Evolutionary conservation across 2,329 filamentous ascomycete species (phyloP), one percentile per base, ranked within the genome.

Genomic region (Aspergillus sp.): DNA sequence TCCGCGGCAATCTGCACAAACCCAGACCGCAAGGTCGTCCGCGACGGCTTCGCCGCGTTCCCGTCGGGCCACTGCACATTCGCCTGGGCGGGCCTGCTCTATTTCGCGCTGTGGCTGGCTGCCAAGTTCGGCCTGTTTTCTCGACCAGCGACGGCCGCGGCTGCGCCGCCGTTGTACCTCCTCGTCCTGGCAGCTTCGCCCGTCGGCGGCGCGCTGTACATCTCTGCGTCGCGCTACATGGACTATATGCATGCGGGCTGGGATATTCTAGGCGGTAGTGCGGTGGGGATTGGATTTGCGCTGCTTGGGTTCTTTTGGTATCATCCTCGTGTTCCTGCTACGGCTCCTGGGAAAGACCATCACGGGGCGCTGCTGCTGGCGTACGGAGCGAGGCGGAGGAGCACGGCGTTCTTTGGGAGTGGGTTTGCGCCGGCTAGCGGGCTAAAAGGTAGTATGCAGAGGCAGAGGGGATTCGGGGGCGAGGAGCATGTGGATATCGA

Each of bases 211-310:
- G 41, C 54, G 2, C 25, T 56, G 5, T 56, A 56, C 28, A 56
- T 56, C 41, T 56, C 38, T 30, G 54, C 38, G 22, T n/a, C 41
- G 4, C 25, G 54, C 17, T 56, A 56, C 30, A 56, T 56, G 54
- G 54, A 56, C 25, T 56, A 56, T 3, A 56, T 56, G 54, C 54
- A 56, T 43, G 54, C 54, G 15, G 54, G 54, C 22, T 56, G 54
- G 54, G 43, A 56, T 56, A 56, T 56, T 3, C 7, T 56, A 13
- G 54, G 54, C 2, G 54, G 54, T 2, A 56, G 54, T 34, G 9
- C 25, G n/a, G 41, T 53, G 22, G 51, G 51, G n/a, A 22, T 53
- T 31, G 51, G 17, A 7, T 53, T 53, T 53, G 51, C 51, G 15
- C 15, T 53, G 3, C 25, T 53, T 7, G 51, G 51, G 3, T 53